Evolutionary conservation across 78 protist genomes (phyloP).

Genomic region (Dictyostelium purpureum): DNA sequence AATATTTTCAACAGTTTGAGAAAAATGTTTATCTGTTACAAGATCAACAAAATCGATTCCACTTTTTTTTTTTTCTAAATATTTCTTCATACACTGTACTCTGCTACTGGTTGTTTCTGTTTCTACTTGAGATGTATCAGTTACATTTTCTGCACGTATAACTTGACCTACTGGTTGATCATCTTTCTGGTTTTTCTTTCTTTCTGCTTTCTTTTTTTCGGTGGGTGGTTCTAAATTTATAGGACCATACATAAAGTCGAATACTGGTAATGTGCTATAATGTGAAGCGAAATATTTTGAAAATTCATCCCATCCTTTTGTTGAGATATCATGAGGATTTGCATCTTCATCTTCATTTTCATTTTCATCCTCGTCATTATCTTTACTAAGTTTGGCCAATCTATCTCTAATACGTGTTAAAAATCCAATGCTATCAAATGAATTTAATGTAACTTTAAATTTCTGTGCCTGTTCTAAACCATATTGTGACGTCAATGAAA

Average conservation of each 20-base stretch:
- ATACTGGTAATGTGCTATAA: slow-evolving; percentile 13
- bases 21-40: slow-evolving; percentile 12
- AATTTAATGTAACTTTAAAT: slow-evolving; percentile 20
- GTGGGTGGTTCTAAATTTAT: slow-evolving; percentile 18
- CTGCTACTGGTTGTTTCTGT: slow-evolving; percentile 50
- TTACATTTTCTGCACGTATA: slow-evolving; percentile 22
- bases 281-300: not conserved
- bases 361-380: not conserved
- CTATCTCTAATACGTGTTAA: slow-evolving; percentile 14
- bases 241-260: slow-evolving; percentile 77
- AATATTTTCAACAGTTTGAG: slow-evolving; percentile 55
- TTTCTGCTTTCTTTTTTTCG: slow-evolving; percentile 3
- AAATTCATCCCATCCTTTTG: slow-evolving; percentile 11
- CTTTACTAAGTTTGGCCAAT: not conserved
- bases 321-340: not conserved
- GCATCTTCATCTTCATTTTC: not conserved
- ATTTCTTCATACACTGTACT: slow-evolving; percentile 20
- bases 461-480: slow-evolving; percentile 58
- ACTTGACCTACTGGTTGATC: slow-evolving; percentile 15
- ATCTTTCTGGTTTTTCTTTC: not conserved
- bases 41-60: slow-evolving; percentile 5
- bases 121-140: not conserved
- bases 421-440: slow-evolving; percentile 30
- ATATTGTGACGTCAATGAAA: slow-evolving; percentile 26
- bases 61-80: slow-evolving; percentile 19